Conservation (phyloP, 2,329 filamentous ascomycete genomes). For the Beauveria rudraprayagi region DNA sequence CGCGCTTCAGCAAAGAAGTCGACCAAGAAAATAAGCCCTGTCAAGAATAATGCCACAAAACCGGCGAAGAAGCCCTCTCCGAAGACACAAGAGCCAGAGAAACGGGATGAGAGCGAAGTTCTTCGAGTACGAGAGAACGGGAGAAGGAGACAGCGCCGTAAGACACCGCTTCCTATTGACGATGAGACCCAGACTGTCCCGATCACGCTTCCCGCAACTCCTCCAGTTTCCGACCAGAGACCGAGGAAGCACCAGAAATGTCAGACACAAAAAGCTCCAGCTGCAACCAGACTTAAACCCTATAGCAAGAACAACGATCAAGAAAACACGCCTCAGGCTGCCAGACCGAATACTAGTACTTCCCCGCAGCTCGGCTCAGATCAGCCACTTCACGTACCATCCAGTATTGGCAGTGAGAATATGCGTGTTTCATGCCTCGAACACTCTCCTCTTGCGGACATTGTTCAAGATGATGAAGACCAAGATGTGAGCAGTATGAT, state of each 20-base stretch:
- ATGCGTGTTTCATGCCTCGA: too few species aligned
- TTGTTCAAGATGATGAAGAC: not conserved
- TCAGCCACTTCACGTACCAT: not conserved
- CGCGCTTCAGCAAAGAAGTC: not conserved
- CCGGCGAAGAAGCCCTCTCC: not conserved
- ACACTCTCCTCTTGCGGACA: not conserved
- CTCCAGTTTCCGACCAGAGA: not conserved
- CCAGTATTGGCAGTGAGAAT: not conserved
- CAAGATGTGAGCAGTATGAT: not conserved
- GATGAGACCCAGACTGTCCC: slow-evolving; percentile 21
- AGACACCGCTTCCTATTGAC: slow-evolving; percentile 26
- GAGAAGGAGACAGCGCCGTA: slow-evolving; percentile 26
- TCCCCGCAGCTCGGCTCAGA: not conserved
- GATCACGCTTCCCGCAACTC: not conserved
- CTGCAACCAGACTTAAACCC: not conserved
- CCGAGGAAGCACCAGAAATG: not conserved
- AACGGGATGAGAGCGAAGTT: not conserved
- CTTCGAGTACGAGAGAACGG: slow-evolving; percentile 7
- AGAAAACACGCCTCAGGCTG: too few species aligned
- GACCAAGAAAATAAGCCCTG: not conserved
- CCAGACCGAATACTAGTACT: not conserved
- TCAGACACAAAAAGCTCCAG: not conserved
- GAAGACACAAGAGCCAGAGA: not conserved
- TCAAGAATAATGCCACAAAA: not conserved
- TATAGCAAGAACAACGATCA: not conserved